These are phyloP conservation scores for Eucalyptus tenuipes DNA, from an alignment of 345 rosid species.

Conservation along the genomic window DNA sequence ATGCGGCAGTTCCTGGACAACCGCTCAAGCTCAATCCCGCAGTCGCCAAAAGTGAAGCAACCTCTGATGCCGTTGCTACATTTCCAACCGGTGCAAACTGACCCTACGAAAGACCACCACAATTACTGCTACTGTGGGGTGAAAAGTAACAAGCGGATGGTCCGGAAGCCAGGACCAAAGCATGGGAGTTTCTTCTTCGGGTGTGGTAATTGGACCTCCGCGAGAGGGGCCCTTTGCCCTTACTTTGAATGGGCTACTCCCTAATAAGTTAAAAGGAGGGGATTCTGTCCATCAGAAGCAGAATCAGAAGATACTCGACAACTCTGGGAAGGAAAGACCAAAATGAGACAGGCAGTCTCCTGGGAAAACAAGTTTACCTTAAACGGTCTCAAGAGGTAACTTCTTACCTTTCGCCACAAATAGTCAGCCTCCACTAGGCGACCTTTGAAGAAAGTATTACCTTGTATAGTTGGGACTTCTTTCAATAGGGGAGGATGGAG, in stretches of 20 bases:
- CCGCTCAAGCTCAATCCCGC: background rate
- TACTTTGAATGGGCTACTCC: slow-evolving; percentile 34
- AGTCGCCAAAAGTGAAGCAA: slow-evolving; percentile 6
- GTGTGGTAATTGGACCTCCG: slow-evolving; percentile 39
- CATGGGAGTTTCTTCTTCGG: slow-evolving; percentile 40
- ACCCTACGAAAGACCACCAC: background rate
- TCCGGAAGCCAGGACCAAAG: slow-evolving; percentile 37
- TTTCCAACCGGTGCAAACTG: slow-evolving; percentile 11
- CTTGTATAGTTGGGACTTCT: background rate
- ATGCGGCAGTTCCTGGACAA: background rate
- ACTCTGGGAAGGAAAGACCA: background rate
- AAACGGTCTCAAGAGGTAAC: background rate
- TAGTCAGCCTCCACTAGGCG: background rate
- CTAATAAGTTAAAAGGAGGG: slow-evolving; percentile 2
- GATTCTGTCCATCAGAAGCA: background rate
- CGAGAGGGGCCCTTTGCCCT: slow-evolving; percentile 30
- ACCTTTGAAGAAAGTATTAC: background rate
- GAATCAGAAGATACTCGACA: background rate
- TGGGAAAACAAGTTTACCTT: background rate
- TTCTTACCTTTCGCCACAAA: background rate
- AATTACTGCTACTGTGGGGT: slow-evolving; percentile 32
- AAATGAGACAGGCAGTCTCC: background rate
- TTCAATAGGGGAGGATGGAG: background rate
- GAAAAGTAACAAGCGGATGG: slow-evolving; percentile 30
- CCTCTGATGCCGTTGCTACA: slow-evolving; percentile 3